Percentiles rank a stretch among this genome's conserved stretches.
Conservation (phyloP, 306 rosid genomes). For the Pyrus bretschneideri region DNA sequence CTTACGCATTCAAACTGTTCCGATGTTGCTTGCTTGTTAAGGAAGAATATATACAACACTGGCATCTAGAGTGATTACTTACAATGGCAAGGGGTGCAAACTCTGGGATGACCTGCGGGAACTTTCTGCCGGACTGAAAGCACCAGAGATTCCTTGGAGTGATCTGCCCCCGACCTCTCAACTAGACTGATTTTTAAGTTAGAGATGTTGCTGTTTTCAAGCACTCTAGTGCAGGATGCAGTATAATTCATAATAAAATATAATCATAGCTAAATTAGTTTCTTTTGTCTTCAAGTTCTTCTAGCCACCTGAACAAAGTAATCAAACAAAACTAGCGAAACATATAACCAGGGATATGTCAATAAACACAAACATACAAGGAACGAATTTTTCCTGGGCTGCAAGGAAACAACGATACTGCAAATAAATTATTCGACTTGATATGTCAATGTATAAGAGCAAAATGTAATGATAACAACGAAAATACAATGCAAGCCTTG, state of each 20-base stretch:
- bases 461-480: not conserved
- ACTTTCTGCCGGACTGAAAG: not conserved
- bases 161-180: not conserved
- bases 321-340: not conserved
- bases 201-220: not conserved
- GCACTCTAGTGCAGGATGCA: not conserved
- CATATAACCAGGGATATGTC: not conserved
- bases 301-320: constrained; percentile 25
- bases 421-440: not conserved
- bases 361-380: not conserved
- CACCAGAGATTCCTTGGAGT: not conserved
- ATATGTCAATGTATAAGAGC: not conserved
- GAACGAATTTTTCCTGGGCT: not conserved
- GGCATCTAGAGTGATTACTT: not conserved
- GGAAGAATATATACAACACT: not conserved
- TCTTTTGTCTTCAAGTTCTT: constrained; percentile 26
- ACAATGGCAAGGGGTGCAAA: not conserved
- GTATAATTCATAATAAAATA: not conserved
- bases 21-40: not conserved
- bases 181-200: not conserved
- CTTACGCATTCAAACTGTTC: not conserved
- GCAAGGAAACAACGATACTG: not conserved
- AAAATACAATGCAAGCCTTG: constrained; percentile 10
- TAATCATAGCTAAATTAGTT: not conserved
- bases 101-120: not conserved